Conservation (phyloP, 108 stramenopile genomes). For the Aureococcus anophagefferens region DNA sequence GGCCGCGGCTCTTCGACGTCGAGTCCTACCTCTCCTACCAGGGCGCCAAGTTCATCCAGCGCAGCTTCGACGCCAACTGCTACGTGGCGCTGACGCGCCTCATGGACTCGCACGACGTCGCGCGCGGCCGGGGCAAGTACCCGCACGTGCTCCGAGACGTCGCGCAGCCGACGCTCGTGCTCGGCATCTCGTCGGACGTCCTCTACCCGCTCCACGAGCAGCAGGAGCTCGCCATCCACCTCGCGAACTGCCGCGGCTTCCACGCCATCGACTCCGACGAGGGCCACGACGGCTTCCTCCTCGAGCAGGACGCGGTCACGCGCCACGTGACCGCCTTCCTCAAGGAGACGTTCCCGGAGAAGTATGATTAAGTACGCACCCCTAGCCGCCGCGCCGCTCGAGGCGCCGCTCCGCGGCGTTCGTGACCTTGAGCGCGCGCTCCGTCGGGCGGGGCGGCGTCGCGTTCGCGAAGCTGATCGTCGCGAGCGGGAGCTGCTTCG, state of each 20-base stretch:
- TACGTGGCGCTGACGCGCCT: conserved; percentile 80
- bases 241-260: conserved; percentile 60
- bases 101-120: conserved; percentile 81
- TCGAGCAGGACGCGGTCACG: conserved; percentile 84
- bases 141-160: conserved; percentile 47
- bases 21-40: conserved; percentile 80
- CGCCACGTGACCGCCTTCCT: conserved; percentile 63
- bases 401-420: background rate
- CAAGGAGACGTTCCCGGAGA: conserved; percentile 5
- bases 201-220: conserved; percentile 76
- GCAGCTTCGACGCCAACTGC: conserved; percentile 83
- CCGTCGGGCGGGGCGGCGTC: too few species aligned
- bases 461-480: too few species aligned
- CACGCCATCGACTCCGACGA: conserved; percentile 66
- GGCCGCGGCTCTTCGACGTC: conserved; percentile 64
- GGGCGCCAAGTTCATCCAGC: conserved; percentile 69
- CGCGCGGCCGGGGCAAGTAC: conserved; percentile 30
- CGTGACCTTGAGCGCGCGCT: background rate
- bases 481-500: too few species aligned
- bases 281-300: conserved; percentile 83
- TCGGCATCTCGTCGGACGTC: conserved; percentile 80
- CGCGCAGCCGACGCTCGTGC: conserved; percentile 62
- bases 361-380: background rate
- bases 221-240: conserved; percentile 53
- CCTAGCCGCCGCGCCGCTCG: too few species aligned